A percentile compares a stretch with the other conserved stretches of the same genome.
These are phyloP conservation scores for Fusarium sterilihyphosum DNA, from an alignment of 2,329 filamentous ascomycete genomes.

Conservation along the genomic window DNA sequence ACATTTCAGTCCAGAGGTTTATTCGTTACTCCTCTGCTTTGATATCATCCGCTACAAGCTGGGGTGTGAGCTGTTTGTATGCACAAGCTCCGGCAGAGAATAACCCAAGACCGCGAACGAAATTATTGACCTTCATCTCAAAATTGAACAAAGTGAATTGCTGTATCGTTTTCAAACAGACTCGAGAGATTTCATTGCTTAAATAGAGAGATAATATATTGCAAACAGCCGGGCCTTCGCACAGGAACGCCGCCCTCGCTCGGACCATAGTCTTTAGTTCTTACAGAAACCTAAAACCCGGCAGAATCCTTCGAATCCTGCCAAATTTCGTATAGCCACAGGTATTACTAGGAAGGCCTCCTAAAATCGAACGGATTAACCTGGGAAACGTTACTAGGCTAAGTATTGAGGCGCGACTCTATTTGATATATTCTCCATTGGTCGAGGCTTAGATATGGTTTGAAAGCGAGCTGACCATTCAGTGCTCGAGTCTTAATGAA, in stretches of 20 bases:
- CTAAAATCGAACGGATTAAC: neutral
- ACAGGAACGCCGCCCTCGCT: neutral
- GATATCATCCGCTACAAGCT: slow-evolving; percentile 8
- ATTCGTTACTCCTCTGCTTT: slow-evolving; percentile 11
- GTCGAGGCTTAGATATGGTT: neutral
- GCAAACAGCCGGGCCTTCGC: neutral
- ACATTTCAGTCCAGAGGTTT: rapidly evolving
- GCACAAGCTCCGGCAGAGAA: neutral
- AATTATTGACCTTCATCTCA: slow-evolving; percentile 4
- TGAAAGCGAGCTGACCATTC: slow-evolving; percentile 3
- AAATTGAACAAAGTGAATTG: neutral
- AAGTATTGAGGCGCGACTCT: neutral
- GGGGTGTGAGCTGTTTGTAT: slow-evolving; percentile 11
- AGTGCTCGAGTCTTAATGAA: neutral
- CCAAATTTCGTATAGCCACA: neutral
- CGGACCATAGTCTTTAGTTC: neutral
- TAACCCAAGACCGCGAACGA: neutral
- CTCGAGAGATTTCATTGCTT: neutral
- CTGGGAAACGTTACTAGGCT: neutral
- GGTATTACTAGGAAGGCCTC: neutral
- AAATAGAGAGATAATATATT: neutral
- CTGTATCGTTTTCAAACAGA: too few species aligned
- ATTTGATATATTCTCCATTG: neutral
- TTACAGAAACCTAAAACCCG: neutral
- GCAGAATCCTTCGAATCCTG: neutral